Evolutionary conservation across 2,329 filamentous ascomycete genomes (phyloP).

Genomic region (Bisporella sp.): DNA sequence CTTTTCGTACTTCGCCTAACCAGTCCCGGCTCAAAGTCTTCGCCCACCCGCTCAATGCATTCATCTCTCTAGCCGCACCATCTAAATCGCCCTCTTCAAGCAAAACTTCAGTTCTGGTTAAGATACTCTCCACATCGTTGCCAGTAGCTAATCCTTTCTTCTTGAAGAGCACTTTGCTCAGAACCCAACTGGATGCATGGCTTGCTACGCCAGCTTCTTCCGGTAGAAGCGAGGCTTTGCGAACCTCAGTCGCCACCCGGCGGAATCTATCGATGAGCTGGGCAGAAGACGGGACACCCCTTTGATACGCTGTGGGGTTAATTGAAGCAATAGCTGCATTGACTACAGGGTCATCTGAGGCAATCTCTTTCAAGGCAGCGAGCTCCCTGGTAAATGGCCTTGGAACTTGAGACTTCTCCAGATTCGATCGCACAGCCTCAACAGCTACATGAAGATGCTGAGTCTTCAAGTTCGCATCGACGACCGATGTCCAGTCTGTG

Average conservation of each 20-base stretch:
- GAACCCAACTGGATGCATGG: conserved; percentile 80
- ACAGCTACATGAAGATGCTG: conserved; percentile 96
- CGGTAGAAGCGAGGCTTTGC: conserved; percentile 87
- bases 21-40: conserved; percentile 93
- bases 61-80: conserved; percentile 89
- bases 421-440: conserved; percentile 79
- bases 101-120: conserved; percentile 81
- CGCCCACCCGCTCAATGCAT: conserved; percentile 85
- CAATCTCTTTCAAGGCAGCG: conserved; percentile 89
- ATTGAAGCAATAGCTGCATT: conserved; percentile 94
- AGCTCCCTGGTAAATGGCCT: conserved; percentile 88
- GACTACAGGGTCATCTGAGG: conserved; percentile 75
- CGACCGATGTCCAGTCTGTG: conserved; percentile 80
- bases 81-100: conserved; percentile 93
- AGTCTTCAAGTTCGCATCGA: conserved; percentile 85
- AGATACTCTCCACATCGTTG: conserved; percentile 87
- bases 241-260: conserved; percentile 82
- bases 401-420: conserved; percentile 68
- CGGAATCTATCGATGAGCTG: conserved; percentile 95
- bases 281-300: conserved; percentile 73
- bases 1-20: conserved; percentile 83
- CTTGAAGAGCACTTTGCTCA: conserved; percentile 95
- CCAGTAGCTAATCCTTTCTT: conserved; percentile 81
- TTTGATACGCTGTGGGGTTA: conserved; percentile 88
- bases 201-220: conserved; percentile 92